Percentiles rank a stretch among this genome's conserved stretches.
These are phyloP conservation scores for Tricholoma sp. DNA, from an alignment of 768 basidiomycete species.

Conservation along the genomic window DNA sequence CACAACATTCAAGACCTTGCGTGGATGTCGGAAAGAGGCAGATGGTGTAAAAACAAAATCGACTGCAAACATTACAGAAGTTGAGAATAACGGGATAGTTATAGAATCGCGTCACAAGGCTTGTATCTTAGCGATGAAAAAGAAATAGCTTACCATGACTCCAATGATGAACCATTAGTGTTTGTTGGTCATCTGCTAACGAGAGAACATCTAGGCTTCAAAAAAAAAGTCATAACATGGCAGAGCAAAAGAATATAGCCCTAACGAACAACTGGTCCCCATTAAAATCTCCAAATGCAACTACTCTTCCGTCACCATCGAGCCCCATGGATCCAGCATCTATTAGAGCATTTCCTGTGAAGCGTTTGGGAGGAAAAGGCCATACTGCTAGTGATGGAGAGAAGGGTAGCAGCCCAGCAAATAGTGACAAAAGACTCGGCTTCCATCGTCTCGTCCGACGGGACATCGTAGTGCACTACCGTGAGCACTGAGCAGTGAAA, in stretches of 20 bases:
- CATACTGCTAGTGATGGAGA: slow-evolving; percentile 34
- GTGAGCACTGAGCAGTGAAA: too few relatives aligned
- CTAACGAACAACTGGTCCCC: slow-evolving; percentile 86
- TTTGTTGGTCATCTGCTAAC: slow-evolving; percentile 72
- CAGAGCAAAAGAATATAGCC: neutral
- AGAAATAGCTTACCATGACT: slow-evolving; percentile 52
- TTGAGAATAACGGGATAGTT: neutral
- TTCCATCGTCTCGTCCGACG: slow-evolving; percentile 7
- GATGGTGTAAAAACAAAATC: slow-evolving; percentile 51
- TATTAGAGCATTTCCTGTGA: slow-evolving; percentile 75
- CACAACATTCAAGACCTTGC: slow-evolving; percentile 71
- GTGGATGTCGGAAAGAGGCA: slow-evolving; percentile 48
- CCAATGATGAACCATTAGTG: slow-evolving; percentile 78
- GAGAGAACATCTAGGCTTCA: slow-evolving; percentile 74
- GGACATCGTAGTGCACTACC: slow-evolving; percentile 4
- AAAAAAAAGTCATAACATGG: slow-evolving; percentile 2
- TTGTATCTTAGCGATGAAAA: neutral
- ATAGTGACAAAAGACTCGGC: neutral
- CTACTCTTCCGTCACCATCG: slow-evolving; percentile 61
- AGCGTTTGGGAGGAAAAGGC: slow-evolving; percentile 88
- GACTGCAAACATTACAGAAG: slow-evolving; percentile 32
- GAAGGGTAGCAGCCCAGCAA: slow-evolving; percentile 1
- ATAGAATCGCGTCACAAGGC: neutral
- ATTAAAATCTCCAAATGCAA: slow-evolving; percentile 94
- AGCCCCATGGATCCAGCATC: slow-evolving; percentile 79